Percentiles rank a stretch among this genome's conserved stretches.
These are phyloP conservation scores for Zygotorulaspora chibaensis DNA, from an alignment of 805 yeast species.

Conservation along the genomic window DNA sequence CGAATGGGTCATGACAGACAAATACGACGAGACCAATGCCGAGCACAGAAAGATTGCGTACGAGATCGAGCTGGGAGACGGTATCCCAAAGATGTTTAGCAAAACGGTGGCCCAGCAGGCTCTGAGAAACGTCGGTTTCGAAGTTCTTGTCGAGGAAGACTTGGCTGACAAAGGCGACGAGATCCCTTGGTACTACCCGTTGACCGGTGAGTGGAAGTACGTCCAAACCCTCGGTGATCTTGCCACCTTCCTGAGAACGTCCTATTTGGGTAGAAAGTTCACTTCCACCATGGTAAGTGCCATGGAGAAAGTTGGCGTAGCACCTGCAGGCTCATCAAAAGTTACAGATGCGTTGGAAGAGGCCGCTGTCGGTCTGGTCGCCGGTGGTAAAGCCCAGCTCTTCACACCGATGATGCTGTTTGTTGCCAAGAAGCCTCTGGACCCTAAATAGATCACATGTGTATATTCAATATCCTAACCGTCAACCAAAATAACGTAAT, in stretches of 20 bases:
- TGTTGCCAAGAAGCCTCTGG: conserved; percentile 73
- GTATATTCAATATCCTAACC: neutral
- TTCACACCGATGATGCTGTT: conserved; percentile 98
- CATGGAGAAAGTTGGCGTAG: conserved; percentile 81
- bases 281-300: conserved; percentile 76
- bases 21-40: conserved; percentile 77
- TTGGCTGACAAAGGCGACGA: conserved; percentile 78
- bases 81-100: conserved; percentile 94
- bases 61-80: conserved; percentile 98
- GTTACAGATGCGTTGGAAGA: conserved; percentile 93
- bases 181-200: conserved; percentile 97
- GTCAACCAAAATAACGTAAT: neutral
- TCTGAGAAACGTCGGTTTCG: conserved; percentile 80
- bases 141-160: conserved; percentile 69
- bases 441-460: conserved; percentile 2
- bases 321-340: conserved; percentile 87
- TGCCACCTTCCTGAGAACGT: conserved; percentile 83
- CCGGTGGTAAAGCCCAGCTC: conserved; percentile 83
- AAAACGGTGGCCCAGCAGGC: conserved; percentile 85
- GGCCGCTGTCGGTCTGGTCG: conserved; percentile 92
- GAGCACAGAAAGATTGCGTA: conserved; percentile 93
- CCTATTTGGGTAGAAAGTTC: conserved; percentile 75
- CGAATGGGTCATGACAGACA: conserved; percentile 99
- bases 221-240: conserved; percentile 74
- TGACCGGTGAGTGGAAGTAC: conserved; percentile 89